These are phyloP conservation scores for Ilex asprella DNA, from an alignment of 257 asterid species.

Conservation along the genomic window DNA sequence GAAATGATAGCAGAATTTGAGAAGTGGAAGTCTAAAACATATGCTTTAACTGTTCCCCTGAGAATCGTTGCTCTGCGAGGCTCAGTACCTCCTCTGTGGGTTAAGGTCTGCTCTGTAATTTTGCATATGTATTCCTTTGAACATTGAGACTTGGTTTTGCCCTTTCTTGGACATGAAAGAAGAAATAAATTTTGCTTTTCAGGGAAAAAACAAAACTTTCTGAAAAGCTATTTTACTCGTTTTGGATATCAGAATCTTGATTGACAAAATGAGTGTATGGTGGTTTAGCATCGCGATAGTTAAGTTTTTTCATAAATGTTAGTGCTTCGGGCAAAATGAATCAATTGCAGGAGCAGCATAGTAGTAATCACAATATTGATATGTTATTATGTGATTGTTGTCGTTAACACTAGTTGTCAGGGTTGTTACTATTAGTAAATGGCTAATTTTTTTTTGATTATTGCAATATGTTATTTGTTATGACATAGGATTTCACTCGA, in stretches of 20 bases:
- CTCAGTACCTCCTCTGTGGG: slow-evolving; percentile 81
- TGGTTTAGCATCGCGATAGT: too few species aligned
- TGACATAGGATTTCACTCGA: slow-evolving; percentile 60
- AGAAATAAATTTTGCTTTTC: too few species aligned
- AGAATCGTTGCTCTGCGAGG: slow-evolving; percentile 70
- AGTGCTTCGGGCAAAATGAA: too few species aligned
- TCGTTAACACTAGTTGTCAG: too few species aligned
- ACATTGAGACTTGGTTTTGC: background rate
- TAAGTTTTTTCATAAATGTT: too few species aligned
- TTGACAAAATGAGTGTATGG: too few species aligned
- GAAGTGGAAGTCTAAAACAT: slow-evolving; percentile 76
- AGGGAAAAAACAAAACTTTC: too few species aligned
- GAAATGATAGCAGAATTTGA: slow-evolving; percentile 65
- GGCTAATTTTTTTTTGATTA: background rate
- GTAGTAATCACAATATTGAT: too few species aligned
- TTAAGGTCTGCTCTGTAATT: slow-evolving; percentile 40
- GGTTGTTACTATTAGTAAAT: background rate
- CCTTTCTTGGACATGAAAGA: background rate
- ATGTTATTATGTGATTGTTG: too few species aligned
- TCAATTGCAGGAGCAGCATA: background rate
- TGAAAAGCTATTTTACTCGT: too few species aligned
- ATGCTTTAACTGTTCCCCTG: slow-evolving; percentile 70
- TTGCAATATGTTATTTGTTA: background rate
- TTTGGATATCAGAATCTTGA: too few species aligned
- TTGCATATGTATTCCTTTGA: background rate